Evolutionary conservation across 2,329 filamentous ascomycete genomes (phyloP), one percentile per base, ranked within the genome.

Genomic region (Alternaria triticina): DNA sequence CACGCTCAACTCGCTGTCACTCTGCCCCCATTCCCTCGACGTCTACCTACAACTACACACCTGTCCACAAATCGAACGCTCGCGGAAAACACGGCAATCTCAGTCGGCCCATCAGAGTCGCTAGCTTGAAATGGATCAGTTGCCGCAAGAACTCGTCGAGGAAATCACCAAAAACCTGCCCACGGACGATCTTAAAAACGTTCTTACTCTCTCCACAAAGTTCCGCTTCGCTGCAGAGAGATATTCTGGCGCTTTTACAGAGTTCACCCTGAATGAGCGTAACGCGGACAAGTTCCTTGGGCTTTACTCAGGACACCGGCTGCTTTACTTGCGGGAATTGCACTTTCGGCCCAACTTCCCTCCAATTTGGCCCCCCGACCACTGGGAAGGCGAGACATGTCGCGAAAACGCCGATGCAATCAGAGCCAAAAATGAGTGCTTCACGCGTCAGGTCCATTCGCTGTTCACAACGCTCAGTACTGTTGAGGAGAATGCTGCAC

Each of bases 121-220:
- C n/a, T 40, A 40, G 36, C 36, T 40, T 40, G 36, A 3, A 40
- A 70, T 70, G 66, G 51, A 69, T 11, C 62, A 64, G 20, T 15
- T 60, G 9, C 57, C 57, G 47, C 57, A 54, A 36, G 70, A 72
- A 62, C 20, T 72, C 11, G 33, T 70, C 15, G 64, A 71, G 45
- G 54, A 43, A 12, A 68, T 73, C 46, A 61, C 67, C 61, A 64
- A 56, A 23, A 55, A 57, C 33, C 61, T 73, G 9, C 5, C 4
- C 11, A 30, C 13, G 12, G 45, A 65, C 6, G 66, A 67, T 25
- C 61, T 73, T 2, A 71, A 70, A 40, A 63, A 62, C 17, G 65
- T 61, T 6, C 59, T 70, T 12, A 43, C 49, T 3, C 20, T 72
- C 10, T 64, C 65, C 7, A 33, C 17, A 4, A 36, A 22, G 36